phyloP scores from a whole-genome alignment of 2,329 filamentous ascomycete species.

The Aspergillus pseudoterreus region DNA sequence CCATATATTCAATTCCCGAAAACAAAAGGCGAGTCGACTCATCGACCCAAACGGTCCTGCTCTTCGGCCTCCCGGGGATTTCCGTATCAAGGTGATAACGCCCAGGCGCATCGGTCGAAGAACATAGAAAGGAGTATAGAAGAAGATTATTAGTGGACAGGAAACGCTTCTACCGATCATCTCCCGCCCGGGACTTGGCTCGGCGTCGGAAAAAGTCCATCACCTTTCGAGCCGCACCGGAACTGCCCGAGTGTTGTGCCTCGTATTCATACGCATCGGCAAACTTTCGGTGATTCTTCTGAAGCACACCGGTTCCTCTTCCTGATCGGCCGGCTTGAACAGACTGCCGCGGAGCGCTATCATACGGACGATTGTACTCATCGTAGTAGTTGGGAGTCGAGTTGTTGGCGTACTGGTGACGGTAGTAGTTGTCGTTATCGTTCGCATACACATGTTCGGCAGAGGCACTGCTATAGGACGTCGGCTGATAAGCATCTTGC shows the following conservation, averaged over 20 bases:
- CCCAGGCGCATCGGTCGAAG: conserved; percentile 9
- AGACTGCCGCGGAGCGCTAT: conserved; percentile 40
- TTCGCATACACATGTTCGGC: conserved; percentile 31
- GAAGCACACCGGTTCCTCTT: conserved; percentile 58
- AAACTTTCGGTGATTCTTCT: conserved; percentile 84
- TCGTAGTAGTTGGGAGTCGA: conserved; percentile 44
- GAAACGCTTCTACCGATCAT: conserved; percentile 30
- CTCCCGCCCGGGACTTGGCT: conserved; percentile 65
- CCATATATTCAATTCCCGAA: conserved; percentile 6
- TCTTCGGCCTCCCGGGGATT: conserved; percentile 9
- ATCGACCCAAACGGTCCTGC: neutral
- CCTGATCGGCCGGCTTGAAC: conserved; percentile 36
- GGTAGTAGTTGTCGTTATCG: conserved; percentile 28
- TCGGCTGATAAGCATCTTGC: conserved; percentile 25
- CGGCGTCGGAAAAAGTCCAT: conserved; percentile 97
- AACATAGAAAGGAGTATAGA: conserved; percentile 8
- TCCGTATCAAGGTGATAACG: conserved; percentile 9
- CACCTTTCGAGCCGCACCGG: conserved; percentile 81
- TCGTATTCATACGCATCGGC: conserved; percentile 83
- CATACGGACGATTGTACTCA: conserved; percentile 43
- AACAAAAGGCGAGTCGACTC: conserved; percentile 6
- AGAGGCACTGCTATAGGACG: conserved; percentile 24
- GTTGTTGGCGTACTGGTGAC: conserved; percentile 28
- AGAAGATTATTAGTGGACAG: conserved; percentile 1
- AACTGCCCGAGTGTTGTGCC: conserved; percentile 73